Evolutionary conservation across 257 asterid genomes (phyloP).

Genomic region (Marsdenia floribunda): DNA sequence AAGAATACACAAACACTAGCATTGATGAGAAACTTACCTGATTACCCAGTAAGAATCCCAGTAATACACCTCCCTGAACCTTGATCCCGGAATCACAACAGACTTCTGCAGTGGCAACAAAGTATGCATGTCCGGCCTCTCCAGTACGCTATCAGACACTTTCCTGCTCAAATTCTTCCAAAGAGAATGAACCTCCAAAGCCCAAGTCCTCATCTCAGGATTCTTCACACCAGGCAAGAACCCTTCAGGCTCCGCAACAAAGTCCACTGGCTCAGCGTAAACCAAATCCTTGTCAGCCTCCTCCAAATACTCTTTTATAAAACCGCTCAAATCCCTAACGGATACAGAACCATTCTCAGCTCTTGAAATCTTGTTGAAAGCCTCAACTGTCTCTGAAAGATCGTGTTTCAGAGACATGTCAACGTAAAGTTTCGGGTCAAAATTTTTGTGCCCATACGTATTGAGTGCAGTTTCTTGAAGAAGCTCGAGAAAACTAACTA

Average conservation of each 20-base stretch:
- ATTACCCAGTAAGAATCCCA: conserved; percentile 97
- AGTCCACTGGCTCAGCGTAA: conserved; percentile 53
- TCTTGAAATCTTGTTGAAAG: conserved; percentile 35
- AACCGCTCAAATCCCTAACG: conserved; percentile 27
- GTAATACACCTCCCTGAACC: conserved; percentile 84
- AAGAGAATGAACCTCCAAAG: conserved; percentile 63
- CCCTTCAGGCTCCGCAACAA: conserved; percentile 42
- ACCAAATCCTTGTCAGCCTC: conserved; percentile 53
- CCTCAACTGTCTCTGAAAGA: conserved; percentile 35
- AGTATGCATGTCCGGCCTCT: conserved; percentile 51
- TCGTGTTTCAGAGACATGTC: conserved; percentile 57
- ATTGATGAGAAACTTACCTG: conserved; percentile 37
- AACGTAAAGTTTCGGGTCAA: conserved; percentile 74
- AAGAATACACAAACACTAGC: background rate
- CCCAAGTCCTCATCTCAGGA: conserved; percentile 61
- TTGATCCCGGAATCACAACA: conserved; percentile 79
- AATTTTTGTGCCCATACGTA: conserved; percentile 43
- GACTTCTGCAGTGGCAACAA: conserved; percentile 67
- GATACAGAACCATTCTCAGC: conserved; percentile 38
- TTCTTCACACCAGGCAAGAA: conserved; percentile 57
- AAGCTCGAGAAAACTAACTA: conserved; percentile 49
- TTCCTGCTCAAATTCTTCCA: conserved; percentile 82
- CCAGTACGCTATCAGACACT: conserved; percentile 51
- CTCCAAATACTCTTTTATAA: conserved; percentile 33
- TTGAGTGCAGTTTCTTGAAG: conserved; percentile 60